Conservation (phyloP, 75 land plant genomes). For the Ceratopteris richardii region DNA sequence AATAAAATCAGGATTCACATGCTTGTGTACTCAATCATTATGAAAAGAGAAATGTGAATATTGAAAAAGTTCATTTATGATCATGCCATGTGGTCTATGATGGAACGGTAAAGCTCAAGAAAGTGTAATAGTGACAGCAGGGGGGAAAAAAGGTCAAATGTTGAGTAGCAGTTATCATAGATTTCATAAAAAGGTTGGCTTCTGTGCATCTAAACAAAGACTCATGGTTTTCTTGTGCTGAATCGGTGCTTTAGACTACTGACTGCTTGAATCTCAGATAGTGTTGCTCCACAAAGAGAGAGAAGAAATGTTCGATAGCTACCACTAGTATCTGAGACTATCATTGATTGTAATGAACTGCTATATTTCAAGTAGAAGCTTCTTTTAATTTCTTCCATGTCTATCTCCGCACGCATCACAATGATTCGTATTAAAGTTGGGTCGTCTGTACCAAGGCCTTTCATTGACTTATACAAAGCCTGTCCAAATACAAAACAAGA, state of each 20-base stretch:
- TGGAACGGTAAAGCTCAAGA: too few species aligned
- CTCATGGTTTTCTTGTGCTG: background rate
- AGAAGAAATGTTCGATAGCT: constrained; percentile 53
- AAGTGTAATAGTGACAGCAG: too few species aligned
- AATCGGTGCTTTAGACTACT: background rate
- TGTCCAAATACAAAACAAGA: constrained; percentile 5
- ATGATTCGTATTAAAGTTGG: constrained; percentile 51
- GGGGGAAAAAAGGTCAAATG: too few species aligned
- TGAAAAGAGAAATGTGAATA: too few species aligned
- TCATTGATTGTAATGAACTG: constrained; percentile 39
- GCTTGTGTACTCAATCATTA: too few species aligned
- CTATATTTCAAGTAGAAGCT: constrained; percentile 47
- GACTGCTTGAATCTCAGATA: background rate
- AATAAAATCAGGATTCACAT: too few species aligned
- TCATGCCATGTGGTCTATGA: too few species aligned
- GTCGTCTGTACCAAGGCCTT: constrained; percentile 64
- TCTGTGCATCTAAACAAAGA: too few species aligned
- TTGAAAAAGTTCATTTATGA: too few species aligned
- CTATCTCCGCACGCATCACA: constrained; percentile 62
- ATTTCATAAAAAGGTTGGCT: background rate
- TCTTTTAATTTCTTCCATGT: constrained; percentile 46
- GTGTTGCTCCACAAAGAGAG: constrained; percentile 23
- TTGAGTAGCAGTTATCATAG: background rate
- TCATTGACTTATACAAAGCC: constrained; percentile 37
- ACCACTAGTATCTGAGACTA: constrained; percentile 51